These are phyloP conservation scores for Secale cereale DNA, from an alignment of 176 grass and related monocot genomes.

Conservation along the genomic window DNA sequence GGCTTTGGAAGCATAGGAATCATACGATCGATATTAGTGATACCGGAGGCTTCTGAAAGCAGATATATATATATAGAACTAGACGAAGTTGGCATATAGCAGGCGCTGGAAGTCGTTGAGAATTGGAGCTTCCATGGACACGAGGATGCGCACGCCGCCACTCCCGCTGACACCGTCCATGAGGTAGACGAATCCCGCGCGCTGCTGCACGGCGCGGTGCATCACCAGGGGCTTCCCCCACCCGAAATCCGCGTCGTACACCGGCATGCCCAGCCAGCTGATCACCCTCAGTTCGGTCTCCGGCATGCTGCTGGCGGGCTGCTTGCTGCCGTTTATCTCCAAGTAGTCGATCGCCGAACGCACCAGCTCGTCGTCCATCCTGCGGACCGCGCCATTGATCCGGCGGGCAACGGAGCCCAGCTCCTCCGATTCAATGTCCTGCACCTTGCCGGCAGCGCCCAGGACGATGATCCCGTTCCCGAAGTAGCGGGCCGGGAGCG, in stretches of 20 bases:
- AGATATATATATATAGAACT: no score
- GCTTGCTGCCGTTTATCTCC: not conserved
- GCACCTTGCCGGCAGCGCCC: not conserved
- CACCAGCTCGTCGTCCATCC: not conserved
- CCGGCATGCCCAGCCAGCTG: not conserved
- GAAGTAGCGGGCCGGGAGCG: not conserved
- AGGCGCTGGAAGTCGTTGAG: no score
- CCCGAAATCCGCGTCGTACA: not conserved
- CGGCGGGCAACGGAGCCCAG: not conserved
- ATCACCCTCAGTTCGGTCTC: not conserved
- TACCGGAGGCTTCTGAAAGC: no score
- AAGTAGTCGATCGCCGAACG: not conserved
- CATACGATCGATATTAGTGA: no score
- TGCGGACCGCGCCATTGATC: not conserved
- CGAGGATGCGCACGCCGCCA: no score
- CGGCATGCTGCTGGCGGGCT: not conserved
- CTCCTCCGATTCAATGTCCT: not conserved
- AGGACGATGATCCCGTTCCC: not conserved
- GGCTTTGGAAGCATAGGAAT: no score
- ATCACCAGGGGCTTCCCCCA: not conserved
- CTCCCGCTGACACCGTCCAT: no score
- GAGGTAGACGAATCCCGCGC: no score
- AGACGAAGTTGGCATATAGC: no score
- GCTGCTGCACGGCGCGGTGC: not conserved
- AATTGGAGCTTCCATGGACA: no score